Conservation (phyloP, 306 rosid genomes). For the Castanea mollissima region DNA sequence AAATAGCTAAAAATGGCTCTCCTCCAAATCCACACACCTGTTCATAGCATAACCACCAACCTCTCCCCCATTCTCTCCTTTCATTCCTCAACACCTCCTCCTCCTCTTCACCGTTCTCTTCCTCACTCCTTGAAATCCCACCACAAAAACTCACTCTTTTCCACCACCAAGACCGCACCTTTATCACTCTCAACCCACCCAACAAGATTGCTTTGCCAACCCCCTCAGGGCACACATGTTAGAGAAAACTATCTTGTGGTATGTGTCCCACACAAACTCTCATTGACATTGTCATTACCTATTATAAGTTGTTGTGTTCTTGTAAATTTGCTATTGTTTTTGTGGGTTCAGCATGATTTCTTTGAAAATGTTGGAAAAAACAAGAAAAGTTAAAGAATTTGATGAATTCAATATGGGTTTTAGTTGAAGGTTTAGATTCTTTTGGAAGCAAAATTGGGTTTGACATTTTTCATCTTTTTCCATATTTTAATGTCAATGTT, state of each 20-base stretch:
- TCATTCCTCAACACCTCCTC: constrained; percentile 22
- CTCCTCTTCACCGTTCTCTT: constrained; percentile 12
- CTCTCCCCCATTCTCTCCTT: constrained; percentile 33
- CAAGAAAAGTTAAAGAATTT: not conserved
- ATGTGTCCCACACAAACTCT: constrained; percentile 5
- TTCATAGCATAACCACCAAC: constrained; percentile 19
- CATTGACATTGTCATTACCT: not conserved
- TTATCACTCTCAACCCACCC: constrained; percentile 50
- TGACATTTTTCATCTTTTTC: not conserved
- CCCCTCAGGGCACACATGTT: constrained; percentile 66
- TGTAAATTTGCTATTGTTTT: not conserved
- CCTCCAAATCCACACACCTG: constrained; percentile 28
- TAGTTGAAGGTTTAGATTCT: not conserved
- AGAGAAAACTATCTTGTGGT: constrained; percentile 89
- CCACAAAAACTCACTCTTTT: constrained; percentile 47
- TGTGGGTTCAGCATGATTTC: not conserved
- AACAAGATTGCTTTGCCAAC: constrained; percentile 58
- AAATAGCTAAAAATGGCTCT: constrained; percentile 42
- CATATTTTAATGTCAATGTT: not conserved
- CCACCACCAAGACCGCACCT: constrained; percentile 17
- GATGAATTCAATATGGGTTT: not conserved
- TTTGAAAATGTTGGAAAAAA: not conserved
- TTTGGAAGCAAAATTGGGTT: not conserved
- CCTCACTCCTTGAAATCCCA: constrained; percentile 35
- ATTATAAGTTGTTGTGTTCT: not conserved